A percentile compares a stretch with the other conserved stretches of the same genome.
Evolutionary conservation across 169 alveolate species (phyloP).

Genomic region (Besnoitia besnoiti): DNA sequence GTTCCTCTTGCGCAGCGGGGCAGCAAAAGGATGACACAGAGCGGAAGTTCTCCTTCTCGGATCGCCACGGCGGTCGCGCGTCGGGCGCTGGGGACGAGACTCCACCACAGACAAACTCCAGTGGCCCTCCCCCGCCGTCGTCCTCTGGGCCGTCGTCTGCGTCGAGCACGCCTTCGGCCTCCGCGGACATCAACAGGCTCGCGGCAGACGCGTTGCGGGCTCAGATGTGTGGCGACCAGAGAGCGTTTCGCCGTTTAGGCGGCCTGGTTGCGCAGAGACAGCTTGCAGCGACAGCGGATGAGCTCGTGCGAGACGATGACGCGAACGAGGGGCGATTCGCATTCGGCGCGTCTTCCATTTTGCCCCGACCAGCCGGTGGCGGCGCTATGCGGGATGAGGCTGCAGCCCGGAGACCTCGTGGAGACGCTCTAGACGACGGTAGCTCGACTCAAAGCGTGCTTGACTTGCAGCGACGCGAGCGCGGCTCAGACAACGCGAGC

Average conservation of each 20-base stretch:
- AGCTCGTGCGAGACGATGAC: background rate
- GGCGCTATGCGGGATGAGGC: too few species aligned
- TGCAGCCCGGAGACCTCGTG: background rate
- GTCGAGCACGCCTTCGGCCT: background rate
- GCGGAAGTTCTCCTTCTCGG: too few species aligned
- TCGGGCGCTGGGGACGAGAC: too few species aligned
- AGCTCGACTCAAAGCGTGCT: background rate
- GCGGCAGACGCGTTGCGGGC: conserved; percentile 6
- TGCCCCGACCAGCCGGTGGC: background rate
- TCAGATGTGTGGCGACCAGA: background rate
- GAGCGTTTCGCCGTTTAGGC: background rate
- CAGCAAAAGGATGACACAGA: too few species aligned
- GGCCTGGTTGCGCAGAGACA: background rate
- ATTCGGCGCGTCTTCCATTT: background rate
- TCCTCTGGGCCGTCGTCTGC: background rate
- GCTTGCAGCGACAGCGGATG: background rate
- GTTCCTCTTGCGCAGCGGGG: too few species aligned
- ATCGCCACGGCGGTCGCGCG: too few species aligned
- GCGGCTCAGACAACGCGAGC: background rate
- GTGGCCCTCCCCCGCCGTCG: background rate
- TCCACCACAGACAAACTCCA: too few species aligned
- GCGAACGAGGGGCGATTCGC: background rate
- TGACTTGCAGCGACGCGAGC: background rate
- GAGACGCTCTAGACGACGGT: background rate
- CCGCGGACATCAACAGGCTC: conserved; percentile 1